Evolutionary conservation across 192 early-diverging fungal genomes (phyloP), one percentile per base, ranked within the genome.

Genomic region (Polychytrium aggregatum): DNA sequence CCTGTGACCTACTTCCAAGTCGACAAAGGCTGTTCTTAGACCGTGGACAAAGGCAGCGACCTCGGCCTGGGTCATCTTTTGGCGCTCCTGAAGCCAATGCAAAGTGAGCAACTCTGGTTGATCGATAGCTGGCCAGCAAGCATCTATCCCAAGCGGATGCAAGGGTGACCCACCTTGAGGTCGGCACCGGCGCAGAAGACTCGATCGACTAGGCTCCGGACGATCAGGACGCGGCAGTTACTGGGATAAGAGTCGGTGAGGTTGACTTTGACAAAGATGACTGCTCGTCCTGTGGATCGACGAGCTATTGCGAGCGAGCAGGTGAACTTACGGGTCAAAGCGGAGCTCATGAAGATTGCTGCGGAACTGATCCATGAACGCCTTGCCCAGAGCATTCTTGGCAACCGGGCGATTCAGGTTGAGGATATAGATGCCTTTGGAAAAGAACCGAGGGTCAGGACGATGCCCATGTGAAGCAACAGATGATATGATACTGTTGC

Each of bases 101-200:
- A 40, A n/a, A n/a, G n/a, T 30, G 46, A 48, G 14, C 13, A 37
- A 33, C 22, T 7, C 4, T 39, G 9, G 45, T 8, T 11, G n/a
- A 50, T 6, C 20, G 10, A 44, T 37, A 20, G 33, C 9, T 30
- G 9, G 31, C 31, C 4, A 33, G 31, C 4, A 4, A 8, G 31
- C 31, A 33, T 11, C 31, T 11, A 33, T 8, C 31, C 31, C 31
- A 33, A 33, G 6, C 31, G n/a, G n/a, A n/a, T n/a, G n/a, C n/a
- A n/a, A n/a, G n/a, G n/a, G 13, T 22, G 17, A 7, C n/a, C 28
- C 45, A 74, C 84, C 66, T 92, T 95, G 55, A 97, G 63, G 63
- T 97, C 93, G 0, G 93, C 93, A 27, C 93, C 93, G 2, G 91
- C 87, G 62, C 90, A 97, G 59, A 97, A 97, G 22, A 87, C 87